Conservation (phyloP, 2,329 filamentous ascomycete genomes). For the Exophiala dermatitidis region DNA sequence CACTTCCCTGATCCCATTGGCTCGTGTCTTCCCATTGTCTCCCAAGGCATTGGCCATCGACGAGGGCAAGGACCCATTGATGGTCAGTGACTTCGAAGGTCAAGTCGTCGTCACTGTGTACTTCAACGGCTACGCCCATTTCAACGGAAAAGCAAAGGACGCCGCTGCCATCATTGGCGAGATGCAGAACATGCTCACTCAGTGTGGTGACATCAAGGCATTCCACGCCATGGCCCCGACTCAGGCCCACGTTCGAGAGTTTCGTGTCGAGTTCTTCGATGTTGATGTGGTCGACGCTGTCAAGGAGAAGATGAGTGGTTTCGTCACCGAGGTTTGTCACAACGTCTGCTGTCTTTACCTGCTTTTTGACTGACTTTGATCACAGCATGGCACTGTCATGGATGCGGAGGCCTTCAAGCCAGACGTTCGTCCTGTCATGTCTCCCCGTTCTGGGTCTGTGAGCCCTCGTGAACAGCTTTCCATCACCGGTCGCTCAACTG, state of each 20-base stretch:
- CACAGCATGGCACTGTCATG: constrained; percentile 31
- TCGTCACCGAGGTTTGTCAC: constrained; percentile 10
- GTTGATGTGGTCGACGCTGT: constrained; percentile 34
- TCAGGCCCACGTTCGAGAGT: constrained; percentile 32
- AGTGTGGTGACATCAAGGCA: constrained; percentile 36
- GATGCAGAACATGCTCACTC: constrained; percentile 33
- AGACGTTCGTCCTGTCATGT: constrained; percentile 16
- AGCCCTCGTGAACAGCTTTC: constrained; percentile 25
- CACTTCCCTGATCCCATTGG: constrained; percentile 40
- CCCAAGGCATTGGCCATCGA: constrained; percentile 40
- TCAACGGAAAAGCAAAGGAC: background rate
- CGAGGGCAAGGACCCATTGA: constrained; percentile 25
- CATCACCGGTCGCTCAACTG: constrained; percentile 36
- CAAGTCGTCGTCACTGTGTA: constrained; percentile 49
- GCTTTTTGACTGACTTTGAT: constrained; percentile 4
- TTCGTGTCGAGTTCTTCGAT: constrained; percentile 38
- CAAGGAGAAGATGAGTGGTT: constrained; percentile 33
- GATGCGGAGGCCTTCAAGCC: constrained; percentile 10
- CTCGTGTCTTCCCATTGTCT: constrained; percentile 43
- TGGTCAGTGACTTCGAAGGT: constrained; percentile 46
- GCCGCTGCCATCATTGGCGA: constrained; percentile 43
- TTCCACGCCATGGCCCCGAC: constrained; percentile 30
- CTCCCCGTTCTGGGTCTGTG: background rate
- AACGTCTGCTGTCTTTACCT: background rate
- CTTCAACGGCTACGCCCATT: constrained; percentile 28